Conservation (phyloP, 176 grass and related monocot species). For the Raddia distichophylla region DNA sequence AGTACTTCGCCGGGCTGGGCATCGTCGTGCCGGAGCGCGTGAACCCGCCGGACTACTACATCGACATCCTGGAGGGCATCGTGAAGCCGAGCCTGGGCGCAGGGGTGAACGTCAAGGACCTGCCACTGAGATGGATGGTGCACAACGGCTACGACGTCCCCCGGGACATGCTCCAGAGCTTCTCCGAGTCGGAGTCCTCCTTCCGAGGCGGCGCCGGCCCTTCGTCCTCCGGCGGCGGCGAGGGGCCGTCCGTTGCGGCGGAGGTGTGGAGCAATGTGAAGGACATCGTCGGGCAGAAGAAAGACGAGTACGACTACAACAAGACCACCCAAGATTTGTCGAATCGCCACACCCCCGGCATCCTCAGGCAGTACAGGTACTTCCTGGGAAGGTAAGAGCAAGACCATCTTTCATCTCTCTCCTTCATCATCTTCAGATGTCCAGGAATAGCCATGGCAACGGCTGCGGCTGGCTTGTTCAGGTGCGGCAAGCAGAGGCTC, state of each 20-base stretch:
- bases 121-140: constrained; percentile 86
- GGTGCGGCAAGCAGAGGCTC: constrained; percentile 77
- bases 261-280: constrained; percentile 62
- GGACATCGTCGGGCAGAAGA: constrained; percentile 64
- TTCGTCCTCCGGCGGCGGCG: neutral
- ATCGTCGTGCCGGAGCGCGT: constrained; percentile 81
- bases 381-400: constrained; percentile 81
- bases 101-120: constrained; percentile 58
- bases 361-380: constrained; percentile 74
- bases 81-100: constrained; percentile 57
- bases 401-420: neutral
- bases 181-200: constrained; percentile 46
- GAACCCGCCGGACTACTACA: constrained; percentile 96
- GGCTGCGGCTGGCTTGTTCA: neutral
- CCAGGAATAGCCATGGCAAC: neutral
- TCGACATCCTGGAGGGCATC: constrained; percentile 89
- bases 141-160: constrained; percentile 88
- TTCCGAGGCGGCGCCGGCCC: constrained; percentile 7
- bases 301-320: constrained; percentile 65
- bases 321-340: constrained; percentile 70
- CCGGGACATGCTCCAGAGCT: constrained; percentile 69
- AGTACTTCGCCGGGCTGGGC: constrained; percentile 77
- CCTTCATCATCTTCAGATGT: neutral
- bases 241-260: constrained; percentile 27
- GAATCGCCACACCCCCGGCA: constrained; percentile 60